Evolutionary conservation across 2,329 filamentous ascomycete genomes (phyloP).

Genomic region (Aciculosporium take): DNA sequence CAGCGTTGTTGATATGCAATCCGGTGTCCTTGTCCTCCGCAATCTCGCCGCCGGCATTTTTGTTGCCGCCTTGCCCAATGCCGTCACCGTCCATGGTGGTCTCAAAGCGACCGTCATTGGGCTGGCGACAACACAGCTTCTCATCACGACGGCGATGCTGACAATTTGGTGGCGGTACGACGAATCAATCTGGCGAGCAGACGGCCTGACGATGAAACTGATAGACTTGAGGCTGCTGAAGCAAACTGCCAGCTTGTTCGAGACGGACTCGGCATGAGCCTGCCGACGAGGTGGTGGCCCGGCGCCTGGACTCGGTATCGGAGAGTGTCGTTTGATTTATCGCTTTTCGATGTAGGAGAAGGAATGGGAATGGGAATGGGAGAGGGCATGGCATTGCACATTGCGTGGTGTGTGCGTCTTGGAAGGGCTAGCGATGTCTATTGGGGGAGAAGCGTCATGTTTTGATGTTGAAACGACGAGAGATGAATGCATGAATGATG

Average conservation of each 20-base stretch:
- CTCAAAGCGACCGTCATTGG: conserved; percentile 26
- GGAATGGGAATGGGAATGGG: no score
- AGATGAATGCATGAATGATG: background rate
- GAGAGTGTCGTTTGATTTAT: no score
- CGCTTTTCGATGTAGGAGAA: no score
- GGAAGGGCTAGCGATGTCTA: background rate
- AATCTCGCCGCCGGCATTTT: conserved; percentile 28
- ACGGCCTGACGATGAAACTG: conserved; percentile 33
- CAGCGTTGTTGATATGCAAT: conserved; percentile 34
- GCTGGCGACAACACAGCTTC: conserved; percentile 26
- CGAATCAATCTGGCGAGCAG: conserved; percentile 26
- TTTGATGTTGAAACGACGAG: background rate
- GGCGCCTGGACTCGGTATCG: no score
- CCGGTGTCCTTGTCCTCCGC: conserved; percentile 26
- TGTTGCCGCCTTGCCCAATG: conserved; percentile 26
- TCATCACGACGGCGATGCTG: conserved; percentile 20
- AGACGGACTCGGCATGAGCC: conserved; percentile 21
- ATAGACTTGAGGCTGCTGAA: conserved; percentile 30
- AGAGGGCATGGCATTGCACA: no score
- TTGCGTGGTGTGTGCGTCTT: background rate
- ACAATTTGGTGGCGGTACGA: conserved; percentile 28
- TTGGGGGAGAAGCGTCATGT: background rate
- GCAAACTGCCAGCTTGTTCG: conserved; percentile 31
- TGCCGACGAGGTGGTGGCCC: no score
- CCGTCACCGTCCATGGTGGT: conserved; percentile 19